Conservation (phyloP, 1,139 yeast species). For the Lodderomyces pseudojiufengensis region DNA sequence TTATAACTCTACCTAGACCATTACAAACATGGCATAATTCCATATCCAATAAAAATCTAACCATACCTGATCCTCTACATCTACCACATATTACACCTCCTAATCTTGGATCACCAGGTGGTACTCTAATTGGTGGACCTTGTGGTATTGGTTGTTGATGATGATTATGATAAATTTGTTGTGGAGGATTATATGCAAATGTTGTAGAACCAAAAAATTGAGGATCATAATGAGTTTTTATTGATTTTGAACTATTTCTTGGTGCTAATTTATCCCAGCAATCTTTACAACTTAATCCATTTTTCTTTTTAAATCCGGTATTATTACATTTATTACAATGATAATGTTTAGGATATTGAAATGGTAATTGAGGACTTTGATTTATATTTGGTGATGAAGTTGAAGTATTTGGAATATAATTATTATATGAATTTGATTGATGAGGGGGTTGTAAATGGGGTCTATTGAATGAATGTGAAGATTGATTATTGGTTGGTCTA, state of each 20-base stretch:
- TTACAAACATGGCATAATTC: constrained; percentile 58
- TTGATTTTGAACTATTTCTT: constrained; percentile 19
- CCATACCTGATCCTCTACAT: constrained; percentile 70
- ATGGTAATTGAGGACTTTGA: constrained; percentile 42
- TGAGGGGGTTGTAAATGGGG: not conserved
- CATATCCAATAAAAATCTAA: constrained; percentile 47
- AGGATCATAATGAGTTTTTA: constrained; percentile 7
- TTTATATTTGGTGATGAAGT: constrained; percentile 1
- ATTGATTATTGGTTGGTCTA: constrained; percentile 10
- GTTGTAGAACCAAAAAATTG: constrained; percentile 18
- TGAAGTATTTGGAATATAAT: too few species aligned
- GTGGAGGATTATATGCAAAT: constrained; percentile 10
- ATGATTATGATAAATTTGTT: not conserved
- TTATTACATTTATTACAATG: constrained; percentile 40
- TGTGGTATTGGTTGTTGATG: constrained; percentile 5
- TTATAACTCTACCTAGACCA: constrained; percentile 59
- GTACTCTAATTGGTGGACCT: constrained; percentile 35
- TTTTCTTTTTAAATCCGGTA: constrained; percentile 41
- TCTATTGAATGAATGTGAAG: constrained; percentile 7
- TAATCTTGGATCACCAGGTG: constrained; percentile 80
- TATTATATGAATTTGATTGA: not conserved
- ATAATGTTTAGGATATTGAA: constrained; percentile 39
- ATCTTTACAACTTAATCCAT: constrained; percentile 63
- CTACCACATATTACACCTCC: constrained; percentile 79
- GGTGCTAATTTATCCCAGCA: constrained; percentile 71